phyloP scores from a whole-genome alignment of 2,329 filamentous ascomycete genomes.

The Graphilbum sp. region DNA sequence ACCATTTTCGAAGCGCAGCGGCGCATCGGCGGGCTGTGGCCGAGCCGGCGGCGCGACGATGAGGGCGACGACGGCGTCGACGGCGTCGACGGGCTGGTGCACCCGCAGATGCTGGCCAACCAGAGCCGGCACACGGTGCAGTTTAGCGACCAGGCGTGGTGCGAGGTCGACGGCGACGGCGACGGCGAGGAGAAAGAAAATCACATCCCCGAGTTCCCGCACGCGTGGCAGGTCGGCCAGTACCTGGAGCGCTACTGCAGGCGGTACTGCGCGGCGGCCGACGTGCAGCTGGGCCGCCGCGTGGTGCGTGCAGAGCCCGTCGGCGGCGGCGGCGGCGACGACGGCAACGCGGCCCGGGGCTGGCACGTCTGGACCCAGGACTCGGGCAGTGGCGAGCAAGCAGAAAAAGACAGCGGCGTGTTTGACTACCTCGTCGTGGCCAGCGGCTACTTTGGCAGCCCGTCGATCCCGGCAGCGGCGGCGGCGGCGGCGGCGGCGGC shows the following conservation, averaged over 20 bases:
- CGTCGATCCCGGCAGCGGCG: constrained; percentile 31
- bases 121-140: constrained; percentile 62
- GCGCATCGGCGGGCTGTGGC: constrained; percentile 67
- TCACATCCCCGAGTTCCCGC: constrained; percentile 48
- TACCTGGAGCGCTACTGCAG: constrained; percentile 53
- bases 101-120: constrained; percentile 56
- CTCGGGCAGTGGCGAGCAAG: constrained; percentile 8
- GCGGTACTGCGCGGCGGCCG: constrained; percentile 31
- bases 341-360: constrained; percentile 11
- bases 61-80: constrained; percentile 18
- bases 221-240: constrained; percentile 57
- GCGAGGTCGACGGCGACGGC: constrained; percentile 17
- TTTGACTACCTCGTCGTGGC: constrained; percentile 62
- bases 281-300: constrained; percentile 26
- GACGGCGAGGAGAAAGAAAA: background rate
- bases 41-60: constrained; percentile 18
- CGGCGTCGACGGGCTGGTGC: constrained; percentile 35
- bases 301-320: constrained; percentile 24
- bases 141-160: constrained; percentile 60
- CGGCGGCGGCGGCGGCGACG: constrained; percentile 9
- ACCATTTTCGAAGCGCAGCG: constrained; percentile 52
- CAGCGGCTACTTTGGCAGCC: constrained; percentile 60
- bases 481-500: constrained; percentile 23
- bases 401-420: constrained; percentile 20
- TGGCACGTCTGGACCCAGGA: constrained; percentile 21